Evolutionary conservation across 176 grass and related monocot genomes (phyloP).

Genomic region (Raddia guianensis): DNA sequence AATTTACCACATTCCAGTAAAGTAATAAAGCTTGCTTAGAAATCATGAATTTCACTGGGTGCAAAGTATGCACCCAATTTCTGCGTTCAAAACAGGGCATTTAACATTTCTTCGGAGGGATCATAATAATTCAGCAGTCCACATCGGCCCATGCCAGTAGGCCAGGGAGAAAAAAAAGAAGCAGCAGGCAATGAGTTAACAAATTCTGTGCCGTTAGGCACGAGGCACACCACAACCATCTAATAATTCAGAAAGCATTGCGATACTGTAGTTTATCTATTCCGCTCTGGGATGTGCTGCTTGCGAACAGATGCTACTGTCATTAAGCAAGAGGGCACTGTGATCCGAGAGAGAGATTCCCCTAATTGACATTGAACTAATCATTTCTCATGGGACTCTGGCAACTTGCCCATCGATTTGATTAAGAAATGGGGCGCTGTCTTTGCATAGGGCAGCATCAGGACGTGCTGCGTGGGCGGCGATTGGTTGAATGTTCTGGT

Average conservation of each 20-base stretch:
- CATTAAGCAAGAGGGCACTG: conserved; percentile 29
- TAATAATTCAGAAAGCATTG: conserved; percentile 43
- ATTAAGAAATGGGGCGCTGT: conserved; percentile 31
- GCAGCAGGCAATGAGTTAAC: conserved; percentile 20
- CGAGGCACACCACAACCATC: conserved; percentile 42
- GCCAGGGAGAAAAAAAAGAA: neutral
- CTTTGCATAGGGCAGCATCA: conserved; percentile 39
- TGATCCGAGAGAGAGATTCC: conserved; percentile 50
- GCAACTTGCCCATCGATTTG: conserved; percentile 14
- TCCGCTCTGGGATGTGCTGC: conserved; percentile 27
- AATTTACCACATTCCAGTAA: no score
- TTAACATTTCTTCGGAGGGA: neutral
- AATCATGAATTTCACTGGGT: no score
- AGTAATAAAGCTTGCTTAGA: no score
- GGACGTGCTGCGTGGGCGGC: conserved; percentile 50
- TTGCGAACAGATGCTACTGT: conserved; percentile 19
- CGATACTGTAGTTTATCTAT: neutral
- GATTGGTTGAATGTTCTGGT: conserved; percentile 26
- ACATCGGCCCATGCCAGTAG: conserved; percentile 19
- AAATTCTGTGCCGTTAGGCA: conserved; percentile 43
- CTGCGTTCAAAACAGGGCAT: no score
- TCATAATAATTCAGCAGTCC: neutral
- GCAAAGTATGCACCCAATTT: no score
- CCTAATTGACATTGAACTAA: conserved; percentile 49
- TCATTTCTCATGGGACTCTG: conserved; percentile 53